Percentiles rank a stretch among this genome's conserved stretches.
These are phyloP conservation scores for Dentipellis sp. DNA, from an alignment of 768 basidiomycete genomes.

Conservation along the genomic window DNA sequence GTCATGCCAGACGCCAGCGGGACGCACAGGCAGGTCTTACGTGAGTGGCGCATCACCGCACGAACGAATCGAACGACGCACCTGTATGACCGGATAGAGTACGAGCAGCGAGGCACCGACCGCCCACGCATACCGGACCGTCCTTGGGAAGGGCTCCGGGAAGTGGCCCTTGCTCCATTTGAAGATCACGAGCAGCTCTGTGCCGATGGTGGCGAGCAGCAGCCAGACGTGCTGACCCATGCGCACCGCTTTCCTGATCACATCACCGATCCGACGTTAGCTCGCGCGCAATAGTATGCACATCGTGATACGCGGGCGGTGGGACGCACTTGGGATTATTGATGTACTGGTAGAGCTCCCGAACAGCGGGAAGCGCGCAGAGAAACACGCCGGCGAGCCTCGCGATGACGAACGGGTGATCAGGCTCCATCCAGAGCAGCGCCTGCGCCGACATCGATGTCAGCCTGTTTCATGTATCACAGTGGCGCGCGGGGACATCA, in stretches of 20 bases:
- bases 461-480: not conserved
- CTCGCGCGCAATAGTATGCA: not conserved
- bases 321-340: constrained; percentile 60
- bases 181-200: constrained; percentile 69
- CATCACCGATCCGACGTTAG: not conserved
- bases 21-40: constrained; percentile 1
- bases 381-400: constrained; percentile 69
- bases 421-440: constrained; percentile 83
- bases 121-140: constrained; percentile 62
- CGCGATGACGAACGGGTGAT: constrained; percentile 75
- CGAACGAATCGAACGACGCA: constrained; percentile 24
- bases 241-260: constrained; percentile 59
- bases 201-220: constrained; percentile 74
- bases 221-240: constrained; percentile 91
- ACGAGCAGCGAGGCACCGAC: constrained; percentile 48
- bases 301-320: not conserved
- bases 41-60: constrained; percentile 1
- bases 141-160: constrained; percentile 47
- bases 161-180: constrained; percentile 80
- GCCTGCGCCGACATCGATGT: constrained; percentile 26
- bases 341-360: constrained; percentile 79
- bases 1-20: constrained; percentile 1
- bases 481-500: not conserved
- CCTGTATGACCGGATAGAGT: constrained; percentile 61
- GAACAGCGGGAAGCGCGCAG: constrained; percentile 78